Conservation (phyloP, 257 asterid genomes). For the Catharanthus roseus region DNA sequence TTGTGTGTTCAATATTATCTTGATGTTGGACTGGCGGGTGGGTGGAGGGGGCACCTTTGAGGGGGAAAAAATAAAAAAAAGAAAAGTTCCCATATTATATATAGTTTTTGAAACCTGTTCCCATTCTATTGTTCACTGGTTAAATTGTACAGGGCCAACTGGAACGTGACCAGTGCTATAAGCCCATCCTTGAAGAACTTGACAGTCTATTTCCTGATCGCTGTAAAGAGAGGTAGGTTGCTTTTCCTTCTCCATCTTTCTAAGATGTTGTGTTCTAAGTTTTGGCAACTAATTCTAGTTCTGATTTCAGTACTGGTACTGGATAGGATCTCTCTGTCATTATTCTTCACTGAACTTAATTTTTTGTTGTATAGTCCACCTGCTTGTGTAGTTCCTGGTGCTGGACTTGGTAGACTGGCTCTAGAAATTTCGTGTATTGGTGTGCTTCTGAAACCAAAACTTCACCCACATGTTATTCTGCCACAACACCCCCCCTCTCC, state of each 20-base stretch:
- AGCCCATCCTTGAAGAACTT: slow-evolving; percentile 87
- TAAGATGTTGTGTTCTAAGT: neutral
- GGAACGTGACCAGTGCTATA: slow-evolving; percentile 91
- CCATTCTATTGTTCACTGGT: neutral
- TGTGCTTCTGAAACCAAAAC: no score
- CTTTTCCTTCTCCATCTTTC: neutral
- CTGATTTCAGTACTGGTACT: neutral
- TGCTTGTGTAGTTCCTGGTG: slow-evolving; percentile 29
- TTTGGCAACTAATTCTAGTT: neutral
- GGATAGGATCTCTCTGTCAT: neutral
- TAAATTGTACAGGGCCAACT: slow-evolving; percentile 57
- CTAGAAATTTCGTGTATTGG: no score
- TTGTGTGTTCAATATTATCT: neutral
- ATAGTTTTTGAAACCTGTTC: neutral
- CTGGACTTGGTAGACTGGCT: no score
- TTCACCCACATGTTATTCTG: no score
- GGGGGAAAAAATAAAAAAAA: neutral
- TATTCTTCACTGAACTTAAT: slow-evolving; percentile 6
- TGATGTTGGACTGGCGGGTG: neutral
- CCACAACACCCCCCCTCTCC: no score
- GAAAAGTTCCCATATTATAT: no score
- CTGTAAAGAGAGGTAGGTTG: slow-evolving; percentile 44
- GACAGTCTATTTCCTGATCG: slow-evolving; percentile 64
- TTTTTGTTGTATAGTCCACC: slow-evolving; percentile 59
- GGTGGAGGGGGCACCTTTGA: slow-evolving; percentile 1